Base-by-base conservation (phyloP, 352 stramenopile species). In the Sclerospora graminicola region DNA sequence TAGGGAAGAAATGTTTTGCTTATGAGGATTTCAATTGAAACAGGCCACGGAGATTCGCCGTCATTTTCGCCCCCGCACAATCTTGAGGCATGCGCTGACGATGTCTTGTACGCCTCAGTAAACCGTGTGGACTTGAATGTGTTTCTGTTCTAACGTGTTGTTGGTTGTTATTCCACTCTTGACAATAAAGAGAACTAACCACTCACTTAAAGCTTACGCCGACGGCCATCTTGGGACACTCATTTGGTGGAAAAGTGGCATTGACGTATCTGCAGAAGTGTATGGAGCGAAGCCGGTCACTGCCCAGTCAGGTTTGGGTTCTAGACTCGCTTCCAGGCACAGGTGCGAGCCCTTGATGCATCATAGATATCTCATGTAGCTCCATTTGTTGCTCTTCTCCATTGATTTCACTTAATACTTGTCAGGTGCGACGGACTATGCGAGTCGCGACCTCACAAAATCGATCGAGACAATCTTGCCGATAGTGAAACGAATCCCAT, bases 191-290 rank as follows among this genome's bases (percentile, higher is more conserved):
- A 4, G 57, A 63, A 8, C 45, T 89, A 16, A 60, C 66, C 1
- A 62, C 63, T 15, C 39, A 71, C 38, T 55, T 89, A 21, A 53
- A 74, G 6, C 57, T 83, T 4, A 56, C 70, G 40, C 75, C 76
- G 8, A 68, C 83, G 31, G 69, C 69, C 5, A 59, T 88, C 8
- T 50, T 84, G 15, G 76, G 78, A 14, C 78, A 90, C 45, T 90
- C 78, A 11, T 90, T 88, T 36, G 76, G 78, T 15, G 78, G 78
- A 30, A 90, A 90, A 41, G 72, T 90, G 43, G 76, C 78, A 28
- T 35, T 90, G 9, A 72, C 56, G 42, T 88, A 88, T 43, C 41
- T 90, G 4, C 58, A 77, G 14, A 56, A 72, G 23, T 81, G 68
- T 33, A 55, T 66, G 33, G 35, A 71, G 19, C 60, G 80, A 46